Evolutionary conservation across 2,329 filamentous ascomycete genomes (phyloP).

Genomic region (Trichoderma simmonsii): DNA sequence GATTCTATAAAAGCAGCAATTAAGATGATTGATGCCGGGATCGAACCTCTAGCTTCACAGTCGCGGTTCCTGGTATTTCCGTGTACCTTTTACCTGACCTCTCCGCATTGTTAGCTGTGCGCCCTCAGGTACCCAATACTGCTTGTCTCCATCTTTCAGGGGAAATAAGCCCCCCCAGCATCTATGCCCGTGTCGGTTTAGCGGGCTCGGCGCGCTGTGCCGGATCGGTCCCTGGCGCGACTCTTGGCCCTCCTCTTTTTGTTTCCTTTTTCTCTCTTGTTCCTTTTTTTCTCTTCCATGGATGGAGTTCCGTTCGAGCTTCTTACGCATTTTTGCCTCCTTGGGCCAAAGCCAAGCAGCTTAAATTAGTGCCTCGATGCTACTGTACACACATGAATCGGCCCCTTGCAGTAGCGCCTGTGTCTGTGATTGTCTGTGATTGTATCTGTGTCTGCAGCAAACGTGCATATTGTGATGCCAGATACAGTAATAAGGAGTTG

Average conservation of each 20-base stretch:
- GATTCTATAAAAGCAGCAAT: neutral
- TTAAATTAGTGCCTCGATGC: neutral
- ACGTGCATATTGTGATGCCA: no score
- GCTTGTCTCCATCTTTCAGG: constrained; percentile 14
- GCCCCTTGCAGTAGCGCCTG: neutral
- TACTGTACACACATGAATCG: neutral
- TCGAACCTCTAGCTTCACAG: neutral
- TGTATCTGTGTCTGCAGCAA: neutral
- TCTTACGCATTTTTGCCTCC: neutral
- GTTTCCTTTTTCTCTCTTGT: neutral
- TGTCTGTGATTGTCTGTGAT: no score
- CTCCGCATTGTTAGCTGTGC: neutral
- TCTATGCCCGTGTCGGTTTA: neutral
- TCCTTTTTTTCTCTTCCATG: neutral
- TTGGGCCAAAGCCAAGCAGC: neutral
- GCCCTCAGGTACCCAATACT: neutral
- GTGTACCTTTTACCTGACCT: neutral
- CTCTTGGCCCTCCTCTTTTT: neutral
- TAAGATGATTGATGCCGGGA: neutral
- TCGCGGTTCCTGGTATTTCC: neutral
- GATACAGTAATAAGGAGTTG: neutral
- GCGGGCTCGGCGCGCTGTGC: constrained; percentile 13
- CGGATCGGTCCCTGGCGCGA: constrained; percentile 15
- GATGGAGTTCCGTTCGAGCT: neutral
- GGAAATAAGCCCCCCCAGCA: constrained; percentile 1